phyloP scores from a whole-genome alignment of 2,329 filamentous ascomycete genomes.

The Colletotrichum sublineola region DNA sequence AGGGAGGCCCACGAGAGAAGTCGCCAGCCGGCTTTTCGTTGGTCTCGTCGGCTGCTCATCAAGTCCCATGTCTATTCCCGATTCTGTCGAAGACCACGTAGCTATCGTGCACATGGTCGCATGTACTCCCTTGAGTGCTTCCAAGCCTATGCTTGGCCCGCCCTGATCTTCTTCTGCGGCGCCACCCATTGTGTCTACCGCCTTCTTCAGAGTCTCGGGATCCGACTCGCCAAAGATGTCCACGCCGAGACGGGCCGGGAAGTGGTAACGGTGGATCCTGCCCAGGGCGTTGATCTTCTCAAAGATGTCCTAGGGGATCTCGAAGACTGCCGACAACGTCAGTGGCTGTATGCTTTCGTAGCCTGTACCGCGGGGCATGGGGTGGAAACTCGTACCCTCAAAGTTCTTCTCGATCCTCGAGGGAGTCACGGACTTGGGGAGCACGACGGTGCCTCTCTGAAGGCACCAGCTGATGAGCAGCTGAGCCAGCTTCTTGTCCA shows the following conservation, averaged over 20 bases:
- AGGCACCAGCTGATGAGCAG: conserved; percentile 68
- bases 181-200: conserved; percentile 52
- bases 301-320: conserved; percentile 53
- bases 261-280: conserved; percentile 57
- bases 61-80: conserved; percentile 1
- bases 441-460: conserved; percentile 65
- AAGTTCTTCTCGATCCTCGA: conserved; percentile 64
- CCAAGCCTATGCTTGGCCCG: conserved; percentile 15
- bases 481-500: conserved; percentile 65
- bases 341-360: neutral
- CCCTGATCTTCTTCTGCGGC: conserved; percentile 50
- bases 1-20: too few relatives aligned
- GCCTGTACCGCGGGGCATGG: too few relatives aligned
- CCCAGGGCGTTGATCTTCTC: conserved; percentile 56
- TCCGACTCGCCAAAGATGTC: conserved; percentile 59
- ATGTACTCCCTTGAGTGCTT: neutral
- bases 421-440: conserved; percentile 68
- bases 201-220: conserved; percentile 53
- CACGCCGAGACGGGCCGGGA: conserved; percentile 56
- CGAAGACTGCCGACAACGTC: conserved; percentile 47
- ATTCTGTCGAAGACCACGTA: neutral
- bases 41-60: conserved; percentile 2
- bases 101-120: neutral
- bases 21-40: neutral
- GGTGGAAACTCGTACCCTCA: conserved; percentile 41